Evolutionary conservation across 148 eudicot genomes (phyloP).

Genomic region (Beta vulgaris): DNA sequence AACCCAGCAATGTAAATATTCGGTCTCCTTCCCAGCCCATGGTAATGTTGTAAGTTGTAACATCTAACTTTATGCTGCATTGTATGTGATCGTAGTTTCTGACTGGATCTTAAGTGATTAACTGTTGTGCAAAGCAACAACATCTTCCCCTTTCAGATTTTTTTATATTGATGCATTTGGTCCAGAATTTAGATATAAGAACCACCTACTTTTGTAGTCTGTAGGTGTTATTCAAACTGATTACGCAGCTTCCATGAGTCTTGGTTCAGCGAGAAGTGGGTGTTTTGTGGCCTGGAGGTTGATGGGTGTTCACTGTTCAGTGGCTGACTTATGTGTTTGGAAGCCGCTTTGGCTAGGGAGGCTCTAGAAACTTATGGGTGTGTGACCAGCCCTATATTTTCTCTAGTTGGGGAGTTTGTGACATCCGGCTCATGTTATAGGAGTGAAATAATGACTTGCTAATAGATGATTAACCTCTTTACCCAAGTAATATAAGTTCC

Average conservation of each 20-base stretch:
- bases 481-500: not conserved
- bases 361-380: not conserved
- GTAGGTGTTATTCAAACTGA: not conserved
- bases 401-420: not conserved
- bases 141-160: not conserved
- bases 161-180: not conserved
- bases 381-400: not conserved
- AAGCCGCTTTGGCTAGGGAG: not conserved
- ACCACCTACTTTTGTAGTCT: not conserved
- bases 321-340: not conserved
- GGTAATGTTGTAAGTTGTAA: conserved; percentile 30
- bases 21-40: conserved; percentile 35
- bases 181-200: not conserved
- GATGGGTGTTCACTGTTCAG: not conserved
- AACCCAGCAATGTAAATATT: conserved; percentile 27
- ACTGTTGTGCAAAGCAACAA: not conserved
- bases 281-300: not conserved
- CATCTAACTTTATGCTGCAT: not conserved
- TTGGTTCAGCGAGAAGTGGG: not conserved
- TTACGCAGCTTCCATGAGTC: not conserved
- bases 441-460: not conserved
- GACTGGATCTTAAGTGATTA: not conserved
- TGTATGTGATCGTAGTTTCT: not conserved
- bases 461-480: not conserved
- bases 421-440: not conserved